Evolutionary conservation across 208 protist species (phyloP).

Genomic region (Leishmania aethiopica): DNA sequence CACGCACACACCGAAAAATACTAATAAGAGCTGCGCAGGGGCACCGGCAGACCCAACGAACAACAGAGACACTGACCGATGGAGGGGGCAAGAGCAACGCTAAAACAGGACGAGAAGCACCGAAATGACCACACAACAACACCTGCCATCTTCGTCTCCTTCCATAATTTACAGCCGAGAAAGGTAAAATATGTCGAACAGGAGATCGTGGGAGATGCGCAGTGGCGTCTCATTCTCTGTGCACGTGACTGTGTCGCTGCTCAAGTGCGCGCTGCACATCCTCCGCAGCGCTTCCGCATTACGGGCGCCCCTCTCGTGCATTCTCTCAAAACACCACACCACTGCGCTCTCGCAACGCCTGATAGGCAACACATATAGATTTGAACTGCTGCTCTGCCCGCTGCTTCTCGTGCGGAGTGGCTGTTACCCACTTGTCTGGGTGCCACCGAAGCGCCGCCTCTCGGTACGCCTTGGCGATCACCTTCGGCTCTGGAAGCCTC

Average conservation of each 20-base stretch:
- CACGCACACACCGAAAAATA: not conserved
- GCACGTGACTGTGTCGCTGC: not conserved
- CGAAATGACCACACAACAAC: not conserved
- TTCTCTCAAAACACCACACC: not conserved
- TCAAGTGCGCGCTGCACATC: not conserved
- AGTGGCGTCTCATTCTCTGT: not conserved
- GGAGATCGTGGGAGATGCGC: not conserved
- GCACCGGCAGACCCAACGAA: not conserved
- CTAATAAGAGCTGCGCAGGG: not conserved
- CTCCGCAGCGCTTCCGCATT: not conserved
- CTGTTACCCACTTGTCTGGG: slow-evolving; percentile 85
- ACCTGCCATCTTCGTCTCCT: not conserved
- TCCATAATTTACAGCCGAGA: not conserved
- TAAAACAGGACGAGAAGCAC: not conserved
- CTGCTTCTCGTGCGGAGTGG: slow-evolving; percentile 44
- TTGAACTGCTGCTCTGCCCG: slow-evolving; percentile 85
- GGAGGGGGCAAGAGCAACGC: not conserved
- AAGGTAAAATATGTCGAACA: not conserved
- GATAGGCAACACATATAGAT: slow-evolving; percentile 77
- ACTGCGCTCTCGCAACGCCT: slow-evolving; percentile 51
- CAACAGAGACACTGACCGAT: not conserved
- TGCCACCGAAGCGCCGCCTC: slow-evolving; percentile 85
- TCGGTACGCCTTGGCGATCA: slow-evolving; percentile 86
- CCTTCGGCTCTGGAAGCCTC: slow-evolving; percentile 38
- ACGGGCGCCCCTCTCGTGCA: no score